Evolutionary conservation across 148 eudicot genomes (phyloP).

Genomic region (Gaultheria prostrata): DNA sequence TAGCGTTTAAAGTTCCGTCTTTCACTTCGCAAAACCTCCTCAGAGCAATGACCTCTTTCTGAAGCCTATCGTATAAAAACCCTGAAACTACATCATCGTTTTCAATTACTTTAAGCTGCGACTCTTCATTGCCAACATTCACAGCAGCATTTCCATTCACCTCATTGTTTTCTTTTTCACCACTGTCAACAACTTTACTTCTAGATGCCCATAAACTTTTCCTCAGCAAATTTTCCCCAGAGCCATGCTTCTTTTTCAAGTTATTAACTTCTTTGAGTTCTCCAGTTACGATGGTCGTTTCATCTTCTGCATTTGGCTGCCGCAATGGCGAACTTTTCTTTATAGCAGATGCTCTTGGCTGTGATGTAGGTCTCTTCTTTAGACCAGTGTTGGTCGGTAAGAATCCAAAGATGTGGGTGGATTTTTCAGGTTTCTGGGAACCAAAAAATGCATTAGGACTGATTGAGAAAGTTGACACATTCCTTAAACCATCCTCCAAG

Average conservation of each 20-base stretch:
- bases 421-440: conserved; percentile 41
- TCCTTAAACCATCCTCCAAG: conserved; percentile 73
- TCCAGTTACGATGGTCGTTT: neutral
- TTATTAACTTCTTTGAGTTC: conserved; percentile 26
- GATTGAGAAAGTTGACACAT: conserved; percentile 24
- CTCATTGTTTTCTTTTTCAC: conserved; percentile 52
- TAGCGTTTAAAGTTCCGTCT: conserved; percentile 45
- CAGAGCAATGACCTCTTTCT: conserved; percentile 71
- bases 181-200: conserved; percentile 42
- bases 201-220: conserved; percentile 55
- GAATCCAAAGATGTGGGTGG: conserved; percentile 47
- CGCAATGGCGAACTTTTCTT: conserved; percentile 32
- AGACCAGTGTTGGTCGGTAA: conserved; percentile 45
- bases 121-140: conserved; percentile 23
- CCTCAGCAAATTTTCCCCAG: conserved; percentile 32
- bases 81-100: conserved; percentile 80
- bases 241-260: conserved; percentile 28
- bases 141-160: conserved; percentile 31
- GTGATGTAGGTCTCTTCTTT: conserved; percentile 64
- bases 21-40: conserved; percentile 68
- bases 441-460: conserved; percentile 27
- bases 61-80: conserved; percentile 78
- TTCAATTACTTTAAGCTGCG: conserved; percentile 23
- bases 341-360: conserved; percentile 55
- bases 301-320: conserved; percentile 31